These are phyloP conservation scores for Fagus sylvatica DNA, from an alignment of 306 rosid species.

Conservation along the genomic window DNA sequence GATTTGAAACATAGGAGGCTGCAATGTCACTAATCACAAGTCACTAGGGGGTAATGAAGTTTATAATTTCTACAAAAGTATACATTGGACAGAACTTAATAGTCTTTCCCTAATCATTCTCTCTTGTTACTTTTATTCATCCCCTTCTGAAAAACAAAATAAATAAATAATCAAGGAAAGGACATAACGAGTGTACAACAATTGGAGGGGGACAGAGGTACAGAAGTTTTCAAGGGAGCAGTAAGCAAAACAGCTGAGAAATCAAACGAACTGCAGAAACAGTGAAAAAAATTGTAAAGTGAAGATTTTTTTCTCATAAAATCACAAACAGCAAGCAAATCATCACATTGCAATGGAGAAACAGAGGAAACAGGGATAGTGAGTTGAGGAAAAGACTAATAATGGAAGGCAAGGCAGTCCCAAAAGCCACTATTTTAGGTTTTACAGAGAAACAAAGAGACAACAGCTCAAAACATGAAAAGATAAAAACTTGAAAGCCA, in stretches of 20 bases:
- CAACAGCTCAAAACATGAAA: background rate
- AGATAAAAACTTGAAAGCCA: background rate
- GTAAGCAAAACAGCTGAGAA: no score
- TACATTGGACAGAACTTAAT: background rate
- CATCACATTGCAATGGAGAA: background rate
- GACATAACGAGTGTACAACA: no score
- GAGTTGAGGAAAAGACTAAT: no score
- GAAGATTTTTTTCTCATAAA: background rate
- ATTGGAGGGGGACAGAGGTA: no score
- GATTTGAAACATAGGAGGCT: background rate
- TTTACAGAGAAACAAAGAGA: background rate
- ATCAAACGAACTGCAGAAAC: no score
- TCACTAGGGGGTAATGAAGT: background rate
- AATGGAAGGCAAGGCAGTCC: no score
- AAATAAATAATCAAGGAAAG: background rate
- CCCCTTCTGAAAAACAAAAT: conserved; percentile 2
- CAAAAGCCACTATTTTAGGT: background rate
- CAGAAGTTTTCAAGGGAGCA: no score
- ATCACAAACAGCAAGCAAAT: background rate
- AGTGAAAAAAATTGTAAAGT: no score
- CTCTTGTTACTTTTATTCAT: background rate
- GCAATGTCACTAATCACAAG: background rate
- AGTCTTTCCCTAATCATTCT: background rate
- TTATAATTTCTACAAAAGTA: background rate
- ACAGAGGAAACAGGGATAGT: no score